These are phyloP conservation scores for Globisporangium alternatum DNA, from an alignment of 352 stramenopile genomes.

Conservation along the genomic window DNA sequence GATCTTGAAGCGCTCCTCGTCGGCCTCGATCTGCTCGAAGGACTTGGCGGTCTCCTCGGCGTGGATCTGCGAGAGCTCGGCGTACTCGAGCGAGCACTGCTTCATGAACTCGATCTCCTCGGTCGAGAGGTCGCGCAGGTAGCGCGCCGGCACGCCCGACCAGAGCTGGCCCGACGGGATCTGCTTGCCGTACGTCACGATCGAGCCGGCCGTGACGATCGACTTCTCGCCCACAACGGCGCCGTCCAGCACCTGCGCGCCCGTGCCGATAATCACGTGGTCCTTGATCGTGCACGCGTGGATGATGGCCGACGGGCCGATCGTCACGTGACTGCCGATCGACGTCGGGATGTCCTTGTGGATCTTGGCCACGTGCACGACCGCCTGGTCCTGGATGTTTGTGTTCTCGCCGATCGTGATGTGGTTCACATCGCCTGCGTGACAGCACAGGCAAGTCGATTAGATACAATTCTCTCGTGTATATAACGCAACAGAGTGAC, in stretches of 20 bases:
- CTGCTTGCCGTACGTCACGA: constrained; percentile 84
- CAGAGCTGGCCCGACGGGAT: constrained; percentile 89
- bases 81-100: constrained; percentile 85
- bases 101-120: constrained; percentile 90
- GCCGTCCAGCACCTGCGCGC: constrained; percentile 89
- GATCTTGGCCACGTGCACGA: constrained; percentile 95
- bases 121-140: constrained; percentile 79
- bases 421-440: constrained; percentile 85
- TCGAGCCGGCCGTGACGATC: constrained; percentile 88
- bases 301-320: constrained; percentile 85
- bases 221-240: constrained; percentile 85
- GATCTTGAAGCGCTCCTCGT: constrained; percentile 75
- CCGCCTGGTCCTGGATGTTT: constrained; percentile 91
- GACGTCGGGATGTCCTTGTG: constrained; percentile 87
- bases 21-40: constrained; percentile 80
- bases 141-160: constrained; percentile 80
- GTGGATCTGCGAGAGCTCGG: constrained; percentile 75
- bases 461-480: not conserved
- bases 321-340: constrained; percentile 90
- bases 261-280: constrained; percentile 91
- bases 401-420: constrained; percentile 93
- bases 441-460: not conserved
- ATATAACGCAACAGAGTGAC: not conserved
- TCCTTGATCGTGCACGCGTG: constrained; percentile 92
- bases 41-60: constrained; percentile 74